Evolutionary conservation across 2,329 filamentous ascomycete species (phyloP).

Genomic region (Colletotrichum musicola): DNA sequence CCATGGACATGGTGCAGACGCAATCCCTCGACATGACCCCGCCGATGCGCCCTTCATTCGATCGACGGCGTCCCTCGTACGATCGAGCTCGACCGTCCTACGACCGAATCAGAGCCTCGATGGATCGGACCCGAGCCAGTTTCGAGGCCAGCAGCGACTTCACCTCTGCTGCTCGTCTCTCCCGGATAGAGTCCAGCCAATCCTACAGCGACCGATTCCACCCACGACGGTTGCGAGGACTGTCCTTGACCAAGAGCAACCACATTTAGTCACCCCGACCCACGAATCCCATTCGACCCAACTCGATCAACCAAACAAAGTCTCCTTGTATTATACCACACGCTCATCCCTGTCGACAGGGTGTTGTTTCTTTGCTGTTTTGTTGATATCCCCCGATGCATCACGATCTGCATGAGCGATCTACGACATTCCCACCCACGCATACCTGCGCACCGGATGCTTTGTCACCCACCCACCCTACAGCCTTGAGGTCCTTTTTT

Average conservation of each 20-base stretch:
- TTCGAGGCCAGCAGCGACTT: constrained; percentile 93
- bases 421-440: constrained; percentile 50
- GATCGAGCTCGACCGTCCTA: constrained; percentile 85
- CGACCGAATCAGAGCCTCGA: constrained; percentile 86
- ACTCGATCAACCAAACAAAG: constrained; percentile 18
- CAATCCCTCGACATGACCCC: constrained; percentile 42
- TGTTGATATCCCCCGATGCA: constrained; percentile 52
- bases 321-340: constrained; percentile 45
- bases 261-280: constrained; percentile 47
- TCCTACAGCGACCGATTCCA: constrained; percentile 54
- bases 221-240: constrained; percentile 56
- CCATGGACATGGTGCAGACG: constrained; percentile 62
- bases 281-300: neutral
- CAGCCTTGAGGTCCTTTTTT: constrained; percentile 36
- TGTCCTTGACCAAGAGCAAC: constrained; percentile 58
- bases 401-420: constrained; percentile 66
- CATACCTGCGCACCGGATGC: constrained; percentile 37
- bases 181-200: constrained; percentile 82
- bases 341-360: constrained; percentile 14
- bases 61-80: constrained; percentile 64
- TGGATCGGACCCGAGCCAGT: constrained; percentile 86
- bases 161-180: constrained; percentile 87
- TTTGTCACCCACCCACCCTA: constrained; percentile 25
- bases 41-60: constrained; percentile 42
- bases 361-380: constrained; percentile 46